Base-by-base conservation (phyloP, 768 basidiomycete species). In the Boletus tomentosulus region DNA sequence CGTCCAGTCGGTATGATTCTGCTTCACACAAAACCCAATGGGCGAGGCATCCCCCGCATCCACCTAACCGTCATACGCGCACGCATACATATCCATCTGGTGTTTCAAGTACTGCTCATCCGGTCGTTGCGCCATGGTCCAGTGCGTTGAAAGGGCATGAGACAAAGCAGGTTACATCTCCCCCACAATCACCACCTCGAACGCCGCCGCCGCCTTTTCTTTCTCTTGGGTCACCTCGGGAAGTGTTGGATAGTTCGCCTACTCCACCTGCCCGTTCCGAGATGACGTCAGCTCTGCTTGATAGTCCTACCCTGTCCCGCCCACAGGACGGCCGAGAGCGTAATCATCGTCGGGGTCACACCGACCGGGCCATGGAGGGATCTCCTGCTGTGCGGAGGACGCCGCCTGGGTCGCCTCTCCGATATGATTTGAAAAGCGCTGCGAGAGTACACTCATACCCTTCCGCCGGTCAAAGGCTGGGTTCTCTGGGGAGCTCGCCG, bases 341-440 rank as follows among this genome's bases (percentile, higher is more conserved):
- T 50, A 77, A 84, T 57, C 86, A 86, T 64, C 76, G 76, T 54
- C 76, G 84, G 9, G 80, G 84, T 6, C 82, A 81, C 62, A 76
- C 81, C 51, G 82, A 85, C 55, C 54, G 72, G 27, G 58, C 56
- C 45, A 59, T 69, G n/a, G 62, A 70, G 37, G 66, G 47, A 27
- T 59, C 67, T 16, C 63, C 68, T 5, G 61, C 53, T 15, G 51
- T 80, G 52, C 76, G 71, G 56, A 69, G 65, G 59, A 84, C 83
- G 13, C 79, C 81, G 3, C 74, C 79, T 6, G 79, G 79, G 4
- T 76, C 78, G 35, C 78, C 79, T 16, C 69, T 64, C 41, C 59
- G 48, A 64, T 53, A 57, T 53, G 48, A 44, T 53, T 50, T 54
- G 62, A 37, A 37, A 53, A 47, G 52, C 63, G 35, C 65, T 51